phyloP scores from a whole-genome alignment of 1,284 basidiomycete species.

The Ceraceosorus bombacis region DNA sequence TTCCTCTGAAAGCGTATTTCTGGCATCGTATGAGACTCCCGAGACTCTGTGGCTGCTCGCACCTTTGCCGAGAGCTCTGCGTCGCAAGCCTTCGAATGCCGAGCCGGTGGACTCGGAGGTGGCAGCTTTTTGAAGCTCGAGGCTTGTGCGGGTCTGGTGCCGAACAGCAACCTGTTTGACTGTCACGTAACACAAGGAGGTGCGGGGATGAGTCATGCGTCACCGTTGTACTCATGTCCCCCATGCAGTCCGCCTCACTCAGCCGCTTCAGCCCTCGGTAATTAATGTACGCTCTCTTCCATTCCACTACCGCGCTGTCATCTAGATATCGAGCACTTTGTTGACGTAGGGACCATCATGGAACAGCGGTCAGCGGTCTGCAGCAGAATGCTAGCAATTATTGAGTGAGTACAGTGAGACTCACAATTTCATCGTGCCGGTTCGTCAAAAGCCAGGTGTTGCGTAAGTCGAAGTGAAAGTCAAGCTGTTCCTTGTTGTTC shows the following conservation, averaged over 20 bases:
- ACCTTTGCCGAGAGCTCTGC: no score
- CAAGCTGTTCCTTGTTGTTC: no score
- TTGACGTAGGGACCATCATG: no score
- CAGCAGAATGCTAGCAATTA: no score
- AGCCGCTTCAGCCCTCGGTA: constrained; percentile 49
- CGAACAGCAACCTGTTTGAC: constrained; percentile 44
- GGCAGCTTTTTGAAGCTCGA: neutral
- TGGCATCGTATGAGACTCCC: no score
- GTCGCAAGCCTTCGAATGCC: neutral
- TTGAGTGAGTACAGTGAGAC: no score
- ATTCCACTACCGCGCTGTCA: constrained; percentile 44
- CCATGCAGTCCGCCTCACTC: constrained; percentile 9
- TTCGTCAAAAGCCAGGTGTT: no score
- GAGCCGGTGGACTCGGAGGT: neutral
- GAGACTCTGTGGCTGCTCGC: no score
- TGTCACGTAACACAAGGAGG: neutral
- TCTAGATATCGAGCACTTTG: constrained; percentile 34
- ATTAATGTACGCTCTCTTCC: constrained; percentile 47
- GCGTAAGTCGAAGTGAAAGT: no score
- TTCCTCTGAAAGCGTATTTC: no score
- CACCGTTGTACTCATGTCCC: neutral
- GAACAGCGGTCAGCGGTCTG: no score
- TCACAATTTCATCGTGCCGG: no score
- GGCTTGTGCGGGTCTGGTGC: constrained; percentile 7
- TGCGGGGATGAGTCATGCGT: neutral